Evolutionary conservation across 2,329 filamentous ascomycete species (phyloP), one percentile per base, ranked within the genome.

Genomic region (Colletotrichum sp.): DNA sequence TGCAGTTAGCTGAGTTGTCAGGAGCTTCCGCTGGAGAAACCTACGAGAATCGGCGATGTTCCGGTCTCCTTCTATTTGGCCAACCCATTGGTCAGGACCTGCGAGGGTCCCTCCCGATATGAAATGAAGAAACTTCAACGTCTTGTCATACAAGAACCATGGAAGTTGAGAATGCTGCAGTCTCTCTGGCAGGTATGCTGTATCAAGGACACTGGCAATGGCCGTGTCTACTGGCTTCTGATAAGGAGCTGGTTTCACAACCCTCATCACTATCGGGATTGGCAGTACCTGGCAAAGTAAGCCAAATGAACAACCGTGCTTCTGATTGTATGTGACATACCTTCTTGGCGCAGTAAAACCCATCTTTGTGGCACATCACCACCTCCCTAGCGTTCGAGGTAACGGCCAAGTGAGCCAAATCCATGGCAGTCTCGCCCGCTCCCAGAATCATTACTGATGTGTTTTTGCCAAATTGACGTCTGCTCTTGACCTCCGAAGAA

Each of bases 1-100:
- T n/a, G 12, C 59, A 28, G 66, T 79, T 68, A 12, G 8, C 36
- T 15, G 21, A 13, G 44, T 52, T 52, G n/a, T 52, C 6, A 13
- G 44, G 44, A 13, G 44, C n/a, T 52, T 24, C n/a, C 6, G 18
- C 44, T 8, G n/a, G n/a, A 12, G n/a, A 18, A 4, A 78, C 82
- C 76, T 75, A 84, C 83, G 75, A 0, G 85, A 83, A 30, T 85
- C 82, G 34, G 82, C 80, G 28, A 85, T 81, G 55, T 85, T 84
- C 52, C 86, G 83, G 2, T 82, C 81, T 1, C 80, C 71, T 63
- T 84, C 83, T 64, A 89, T 86, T 12, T 85, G 84, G 3, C 88
- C 88, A n/a, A 87, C 85, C 85, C 88, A 89, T 78, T 90, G 88
- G 76, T 89, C 87, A 1, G 86, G 83, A 0, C 88, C 88, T 66